These are phyloP conservation scores for Mesostigma viride DNA, from an alignment of 139 green algal species.

Conservation along the genomic window DNA sequence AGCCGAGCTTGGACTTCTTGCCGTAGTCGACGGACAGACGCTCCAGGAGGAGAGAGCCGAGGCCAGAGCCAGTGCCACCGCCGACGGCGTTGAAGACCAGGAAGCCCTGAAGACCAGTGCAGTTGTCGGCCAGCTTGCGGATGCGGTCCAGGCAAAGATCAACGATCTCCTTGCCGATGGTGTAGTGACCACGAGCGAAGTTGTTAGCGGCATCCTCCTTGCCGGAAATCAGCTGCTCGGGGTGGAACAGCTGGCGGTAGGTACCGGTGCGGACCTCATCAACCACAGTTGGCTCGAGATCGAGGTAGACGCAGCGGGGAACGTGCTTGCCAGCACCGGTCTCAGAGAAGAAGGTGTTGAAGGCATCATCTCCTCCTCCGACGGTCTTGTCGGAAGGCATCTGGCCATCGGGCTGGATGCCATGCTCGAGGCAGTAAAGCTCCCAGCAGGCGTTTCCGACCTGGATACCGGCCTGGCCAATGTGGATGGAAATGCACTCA, in stretches of 20 bases:
- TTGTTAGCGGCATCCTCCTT: slow-evolving; percentile 53
- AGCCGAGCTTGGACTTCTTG: slow-evolving; percentile 98
- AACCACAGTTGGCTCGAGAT: slow-evolving; percentile 52
- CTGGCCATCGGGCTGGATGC: slow-evolving; percentile 83
- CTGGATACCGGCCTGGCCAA: slow-evolving; percentile 82
- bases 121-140: slow-evolving; percentile 47
- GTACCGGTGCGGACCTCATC: slow-evolving; percentile 47
- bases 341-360: slow-evolving; percentile 58
- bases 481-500: slow-evolving; percentile 96
- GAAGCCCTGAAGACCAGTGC: slow-evolving; percentile 49
- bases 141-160: slow-evolving; percentile 48
- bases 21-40: slow-evolving; percentile 92
- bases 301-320: slow-evolving; percentile 42
- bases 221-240: slow-evolving; percentile 50
- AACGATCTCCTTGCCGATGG: slow-evolving; percentile 50
- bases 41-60: slow-evolving; percentile 47
- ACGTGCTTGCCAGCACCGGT: slow-evolving; percentile 52
- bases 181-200: slow-evolving; percentile 50
- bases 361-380: slow-evolving; percentile 43
- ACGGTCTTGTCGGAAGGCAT: slow-evolving; percentile 87
- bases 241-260: slow-evolving; percentile 52
- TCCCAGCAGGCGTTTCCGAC: slow-evolving; percentile 98
- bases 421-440: slow-evolving; percentile 96
- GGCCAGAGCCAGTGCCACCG: slow-evolving; percentile 47
- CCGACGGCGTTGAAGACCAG: slow-evolving; percentile 49